These are phyloP conservation scores for Phaeosphaeriaceae sp. DNA, from an alignment of 2,329 filamentous ascomycete genomes.

Conservation along the genomic window DNA sequence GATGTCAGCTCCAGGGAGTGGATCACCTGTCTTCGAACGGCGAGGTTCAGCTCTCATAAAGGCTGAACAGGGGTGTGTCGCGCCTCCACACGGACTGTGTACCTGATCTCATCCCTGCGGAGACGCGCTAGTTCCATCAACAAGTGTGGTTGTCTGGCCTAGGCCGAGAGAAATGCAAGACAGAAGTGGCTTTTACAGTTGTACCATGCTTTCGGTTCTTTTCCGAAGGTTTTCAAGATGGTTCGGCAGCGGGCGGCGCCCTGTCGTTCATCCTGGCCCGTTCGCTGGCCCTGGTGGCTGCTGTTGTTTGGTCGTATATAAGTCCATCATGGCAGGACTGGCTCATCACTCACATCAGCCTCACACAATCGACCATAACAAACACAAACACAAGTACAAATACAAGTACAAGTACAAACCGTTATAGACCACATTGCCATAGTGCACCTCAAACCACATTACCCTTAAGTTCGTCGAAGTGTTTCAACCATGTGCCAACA, in stretches of 20 bases:
- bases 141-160: constrained; percentile 23
- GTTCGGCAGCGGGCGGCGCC: constrained; percentile 25
- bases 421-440: background rate
- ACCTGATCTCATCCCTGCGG: constrained; percentile 15
- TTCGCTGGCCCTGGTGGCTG: constrained; percentile 15
- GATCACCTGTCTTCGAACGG: background rate
- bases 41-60: constrained; percentile 1
- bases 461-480: background rate
- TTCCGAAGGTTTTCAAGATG: constrained; percentile 25
- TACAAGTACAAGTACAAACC: background rate
- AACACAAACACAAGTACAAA: background rate
- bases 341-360: background rate
- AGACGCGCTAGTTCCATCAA: constrained; percentile 23
- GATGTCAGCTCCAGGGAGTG: background rate
- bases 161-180: constrained; percentile 23
- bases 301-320: constrained; percentile 13
- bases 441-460: background rate
- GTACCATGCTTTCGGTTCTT: constrained; percentile 29
- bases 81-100: constrained; percentile 24
- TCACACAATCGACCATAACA: background rate
- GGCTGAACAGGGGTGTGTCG: constrained; percentile 18
- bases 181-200: constrained; percentile 26
- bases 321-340: background rate
- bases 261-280: constrained; percentile 21
- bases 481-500: constrained; percentile 16